Conservation (phyloP, 2,329 filamentous ascomycete genomes). For the Fusarium sp. region DNA sequence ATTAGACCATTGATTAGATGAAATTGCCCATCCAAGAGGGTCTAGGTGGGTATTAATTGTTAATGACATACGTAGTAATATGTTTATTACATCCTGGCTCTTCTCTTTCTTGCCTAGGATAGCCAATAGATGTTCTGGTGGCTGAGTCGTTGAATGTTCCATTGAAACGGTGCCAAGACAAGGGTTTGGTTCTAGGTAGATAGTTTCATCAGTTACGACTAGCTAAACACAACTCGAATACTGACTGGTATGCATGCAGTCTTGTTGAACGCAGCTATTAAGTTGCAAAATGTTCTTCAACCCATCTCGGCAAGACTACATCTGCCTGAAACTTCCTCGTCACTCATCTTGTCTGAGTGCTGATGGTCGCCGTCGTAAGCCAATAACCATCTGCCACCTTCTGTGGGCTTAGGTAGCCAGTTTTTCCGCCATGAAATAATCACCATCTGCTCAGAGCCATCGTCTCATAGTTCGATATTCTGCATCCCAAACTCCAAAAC, state of each 20-base stretch:
- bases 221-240: background rate
- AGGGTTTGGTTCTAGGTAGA: conserved; percentile 9
- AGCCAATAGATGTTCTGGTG: conserved; percentile 3
- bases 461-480: conserved; percentile 20
- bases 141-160: conserved; percentile 27
- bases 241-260: background rate
- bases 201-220: conserved; percentile 16
- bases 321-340: conserved; percentile 16
- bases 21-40: too few species aligned
- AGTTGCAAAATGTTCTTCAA: background rate
- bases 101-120: too few species aligned
- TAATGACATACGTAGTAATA: too few species aligned
- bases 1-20: too few species aligned
- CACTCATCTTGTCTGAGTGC: conserved; percentile 10
- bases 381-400: conserved; percentile 28
- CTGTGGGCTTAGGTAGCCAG: conserved; percentile 8
- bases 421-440: conserved; percentile 21
- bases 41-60: too few species aligned
- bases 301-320: background rate
- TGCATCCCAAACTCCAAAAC: conserved; percentile 47
- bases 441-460: conserved; percentile 14
- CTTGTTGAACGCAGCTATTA: background rate
- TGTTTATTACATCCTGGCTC: too few species aligned
- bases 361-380: conserved; percentile 34
- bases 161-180: conserved; percentile 27